Base-by-base conservation (phyloP, 768 basidiomycete genomes). In the Dacryopinax spathularia region DNA sequence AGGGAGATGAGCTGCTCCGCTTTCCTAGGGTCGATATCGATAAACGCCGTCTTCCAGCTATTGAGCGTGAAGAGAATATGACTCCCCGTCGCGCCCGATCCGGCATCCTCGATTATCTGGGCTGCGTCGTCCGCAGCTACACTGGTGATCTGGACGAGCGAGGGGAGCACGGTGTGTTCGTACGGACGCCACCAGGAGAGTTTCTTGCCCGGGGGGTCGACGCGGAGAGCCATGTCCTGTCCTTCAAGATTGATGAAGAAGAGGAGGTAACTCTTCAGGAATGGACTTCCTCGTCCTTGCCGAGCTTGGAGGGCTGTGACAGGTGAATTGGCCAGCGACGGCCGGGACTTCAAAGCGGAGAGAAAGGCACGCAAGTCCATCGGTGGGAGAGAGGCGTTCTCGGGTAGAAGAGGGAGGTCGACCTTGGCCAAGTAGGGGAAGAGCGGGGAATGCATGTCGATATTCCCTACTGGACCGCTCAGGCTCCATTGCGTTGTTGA, bases 41-140 rank as follows among this genome's bases (percentile, higher is more conserved):
- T 56, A 31, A 56, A 56, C 13, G 48, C 48, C 29, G 48, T 56
- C 48, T 56, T 56, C 48, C 48, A 56, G 25, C 48, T 56, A 18
- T 56, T 56, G 25, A 56, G 29, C 3, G 48, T 56, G 25, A 56
- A 56, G 22, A 56, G 48, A 18, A 56, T 56, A 29, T 56, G 48
- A 20, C 48, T 56, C 48, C 48, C 48, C 18, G 25, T 10, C 20
- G 48, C 22, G 5, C 48, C 29, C 5, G 25, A 15, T 9, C 48
- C 48, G 48, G 25, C 48, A 29, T 56, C 20, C 48, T 56, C 48
- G 48, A 56, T 56, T 15, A 56, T 20, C 10, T 56, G 25, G 3
- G 48, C 48, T 6, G 48, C 48, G 20, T 56, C 48, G 48, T 56
- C 48, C 25, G 48, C 48, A 22, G 48, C 48, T 10, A 56, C 48